Percentiles rank a stretch among this genome's conserved stretches.
phyloP scores from a whole-genome alignment of 2,329 filamentous ascomycete species.

The Fusarium robinianum region DNA sequence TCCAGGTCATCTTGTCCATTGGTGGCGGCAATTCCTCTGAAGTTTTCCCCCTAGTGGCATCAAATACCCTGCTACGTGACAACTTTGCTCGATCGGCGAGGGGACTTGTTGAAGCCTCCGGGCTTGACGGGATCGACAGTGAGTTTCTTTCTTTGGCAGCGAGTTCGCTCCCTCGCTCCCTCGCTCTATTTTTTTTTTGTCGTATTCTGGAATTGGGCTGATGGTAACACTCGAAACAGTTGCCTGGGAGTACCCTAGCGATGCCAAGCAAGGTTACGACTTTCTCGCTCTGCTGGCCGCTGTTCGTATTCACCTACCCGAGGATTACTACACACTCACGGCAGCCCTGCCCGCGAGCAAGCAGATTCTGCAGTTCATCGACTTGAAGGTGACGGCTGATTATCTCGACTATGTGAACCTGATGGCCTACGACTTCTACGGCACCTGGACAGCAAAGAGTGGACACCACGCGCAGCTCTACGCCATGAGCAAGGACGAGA shows the following conservation, averaged over 20 bases:
- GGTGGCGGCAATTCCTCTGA: conserved; percentile 70
- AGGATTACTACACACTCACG: conserved; percentile 70
- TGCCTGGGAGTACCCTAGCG: conserved; percentile 77
- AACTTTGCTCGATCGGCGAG: conserved; percentile 72
- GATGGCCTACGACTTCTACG: conserved; percentile 80
- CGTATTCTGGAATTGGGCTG: no score
- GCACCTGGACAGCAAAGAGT: conserved; percentile 67
- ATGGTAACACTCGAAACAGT: conserved; percentile 53
- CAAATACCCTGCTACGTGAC: conserved; percentile 62
- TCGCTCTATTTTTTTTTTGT: no score
- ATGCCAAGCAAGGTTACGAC: conserved; percentile 67
- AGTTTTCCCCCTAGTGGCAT: conserved; percentile 70
- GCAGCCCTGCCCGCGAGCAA: conserved; percentile 72
- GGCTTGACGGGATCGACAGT: conserved; percentile 70
- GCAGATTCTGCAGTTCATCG: conserved; percentile 69
- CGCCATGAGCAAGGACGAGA: conserved; percentile 61
- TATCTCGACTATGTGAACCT: conserved; percentile 78
- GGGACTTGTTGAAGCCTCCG: conserved; percentile 70
- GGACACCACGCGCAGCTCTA: conserved; percentile 81
- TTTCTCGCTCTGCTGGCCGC: conserved; percentile 71
- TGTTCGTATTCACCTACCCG: conserved; percentile 68
- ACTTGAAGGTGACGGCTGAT: conserved; percentile 63
- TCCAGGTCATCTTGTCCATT: conserved; percentile 78
- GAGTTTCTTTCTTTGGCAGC: conserved; percentile 25
- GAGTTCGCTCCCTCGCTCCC: no score